phyloP scores from a whole-genome alignment of 2,329 filamentous ascomycete species.

The Tolypocladium sp. region DNA sequence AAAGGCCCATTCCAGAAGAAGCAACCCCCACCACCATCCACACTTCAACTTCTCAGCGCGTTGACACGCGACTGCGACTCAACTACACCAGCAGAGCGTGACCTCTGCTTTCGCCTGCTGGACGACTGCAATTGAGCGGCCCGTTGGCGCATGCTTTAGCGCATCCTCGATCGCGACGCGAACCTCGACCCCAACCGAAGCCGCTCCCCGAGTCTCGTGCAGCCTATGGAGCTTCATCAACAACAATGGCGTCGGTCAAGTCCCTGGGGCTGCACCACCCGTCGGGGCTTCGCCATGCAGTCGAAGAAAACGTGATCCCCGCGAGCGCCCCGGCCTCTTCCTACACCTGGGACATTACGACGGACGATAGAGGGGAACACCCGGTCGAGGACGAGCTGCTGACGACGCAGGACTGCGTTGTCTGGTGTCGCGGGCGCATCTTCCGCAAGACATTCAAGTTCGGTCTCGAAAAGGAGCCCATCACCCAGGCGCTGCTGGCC shows the following conservation, averaged over 20 bases:
- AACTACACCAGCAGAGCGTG: background rate
- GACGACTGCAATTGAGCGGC: background rate
- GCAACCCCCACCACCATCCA: background rate
- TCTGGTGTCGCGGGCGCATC: conserved; percentile 82
- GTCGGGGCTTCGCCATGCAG: conserved; percentile 70
- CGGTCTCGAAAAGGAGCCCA: conserved; percentile 74
- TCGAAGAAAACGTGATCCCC: conserved; percentile 70
- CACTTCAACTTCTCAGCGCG: background rate
- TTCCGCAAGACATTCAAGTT: conserved; percentile 83
- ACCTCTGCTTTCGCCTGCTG: background rate
- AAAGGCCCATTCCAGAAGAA: background rate
- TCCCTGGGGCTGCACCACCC: conserved; percentile 90
- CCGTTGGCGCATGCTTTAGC: background rate
- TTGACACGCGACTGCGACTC: background rate
- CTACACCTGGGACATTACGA: conserved; percentile 67
- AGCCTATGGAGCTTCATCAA: conserved; percentile 22
- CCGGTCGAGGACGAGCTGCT: conserved; percentile 70
- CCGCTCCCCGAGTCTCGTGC: background rate
- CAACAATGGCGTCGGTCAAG: conserved; percentile 74
- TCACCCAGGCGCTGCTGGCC: conserved; percentile 80
- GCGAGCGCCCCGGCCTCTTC: conserved; percentile 52
- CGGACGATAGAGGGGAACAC: conserved; percentile 27
- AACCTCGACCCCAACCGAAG: background rate
- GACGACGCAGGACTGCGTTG: conserved; percentile 63
- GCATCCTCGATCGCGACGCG: background rate